Evolutionary conservation across 2,329 filamentous ascomycete species (phyloP).

Genomic region (Neophaeococcomyces aloes): DNA sequence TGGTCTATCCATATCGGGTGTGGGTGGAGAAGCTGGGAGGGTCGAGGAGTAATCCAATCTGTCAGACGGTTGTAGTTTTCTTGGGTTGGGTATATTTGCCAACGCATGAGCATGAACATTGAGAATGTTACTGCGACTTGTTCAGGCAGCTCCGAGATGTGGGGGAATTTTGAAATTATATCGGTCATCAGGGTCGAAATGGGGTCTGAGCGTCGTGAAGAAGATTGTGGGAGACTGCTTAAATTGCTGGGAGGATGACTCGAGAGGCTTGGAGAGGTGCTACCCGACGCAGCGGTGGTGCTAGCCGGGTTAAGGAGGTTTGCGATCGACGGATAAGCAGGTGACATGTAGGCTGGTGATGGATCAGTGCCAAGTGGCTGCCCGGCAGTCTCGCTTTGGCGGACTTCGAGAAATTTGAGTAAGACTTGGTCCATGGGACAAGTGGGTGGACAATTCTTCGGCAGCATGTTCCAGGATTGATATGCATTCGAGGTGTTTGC

Average conservation of each 20-base stretch:
- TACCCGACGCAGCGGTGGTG: slow-evolving; percentile 24
- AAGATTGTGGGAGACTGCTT: neutral
- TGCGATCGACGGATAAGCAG: slow-evolving; percentile 67
- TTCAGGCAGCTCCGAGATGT: slow-evolving; percentile 67
- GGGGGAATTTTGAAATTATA: slow-evolving; percentile 72
- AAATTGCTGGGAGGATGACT: slow-evolving; percentile 31
- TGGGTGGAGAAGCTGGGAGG: slow-evolving; percentile 53
- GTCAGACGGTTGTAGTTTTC: slow-evolving; percentile 73
- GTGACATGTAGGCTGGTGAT: slow-evolving; percentile 56
- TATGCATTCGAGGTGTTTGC: neutral
- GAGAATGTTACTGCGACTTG: slow-evolving; percentile 70
- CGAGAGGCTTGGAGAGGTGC: neutral
- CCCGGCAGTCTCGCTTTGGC: slow-evolving; percentile 50
- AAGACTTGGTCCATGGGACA: slow-evolving; percentile 72
- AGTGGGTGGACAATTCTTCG: slow-evolving; percentile 56
- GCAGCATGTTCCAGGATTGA: slow-evolving; percentile 29
- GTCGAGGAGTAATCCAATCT: slow-evolving; percentile 57
- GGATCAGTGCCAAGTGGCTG: slow-evolving; percentile 47
- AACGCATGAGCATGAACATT: slow-evolving; percentile 81
- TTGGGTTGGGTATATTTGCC: slow-evolving; percentile 68
- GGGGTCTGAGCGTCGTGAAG: slow-evolving; percentile 45
- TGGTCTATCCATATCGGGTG: slow-evolving; percentile 80
- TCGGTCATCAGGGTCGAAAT: slow-evolving; percentile 78
- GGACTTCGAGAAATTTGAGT: slow-evolving; percentile 64
- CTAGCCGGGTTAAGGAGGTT: slow-evolving; percentile 59